Evolutionary conservation across 2,329 filamentous ascomycete genomes (phyloP).

Genomic region (Apiospora koreana): DNA sequence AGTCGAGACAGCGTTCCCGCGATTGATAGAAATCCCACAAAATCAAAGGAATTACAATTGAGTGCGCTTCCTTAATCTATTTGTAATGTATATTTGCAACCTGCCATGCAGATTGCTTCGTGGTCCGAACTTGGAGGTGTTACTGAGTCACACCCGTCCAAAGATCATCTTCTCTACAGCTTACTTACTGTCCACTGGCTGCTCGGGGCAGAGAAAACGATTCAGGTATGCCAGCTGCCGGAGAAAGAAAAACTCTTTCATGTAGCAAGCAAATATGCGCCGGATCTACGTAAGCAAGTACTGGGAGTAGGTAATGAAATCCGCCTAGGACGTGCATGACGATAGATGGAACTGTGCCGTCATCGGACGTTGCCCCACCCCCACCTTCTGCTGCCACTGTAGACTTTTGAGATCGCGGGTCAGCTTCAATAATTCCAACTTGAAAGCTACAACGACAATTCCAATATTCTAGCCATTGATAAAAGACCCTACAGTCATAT

Average conservation of each 20-base stretch:
- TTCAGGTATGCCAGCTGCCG: not conserved
- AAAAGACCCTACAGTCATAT: not conserved
- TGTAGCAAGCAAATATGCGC: not conserved
- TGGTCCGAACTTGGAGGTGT: not conserved
- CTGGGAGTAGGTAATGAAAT: not conserved
- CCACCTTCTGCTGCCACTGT: not conserved
- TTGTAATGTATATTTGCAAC: too few species aligned
- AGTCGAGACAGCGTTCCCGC: too few species aligned
- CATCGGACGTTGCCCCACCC: conserved; percentile 7
- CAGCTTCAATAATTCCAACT: not conserved
- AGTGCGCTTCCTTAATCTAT: too few species aligned
- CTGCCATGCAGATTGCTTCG: not conserved
- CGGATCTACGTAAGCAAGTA: not conserved
- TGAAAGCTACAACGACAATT: not conserved
- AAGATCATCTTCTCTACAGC: not conserved
- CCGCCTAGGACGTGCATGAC: not conserved
- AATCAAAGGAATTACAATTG: too few species aligned
- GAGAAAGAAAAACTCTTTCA: not conserved
- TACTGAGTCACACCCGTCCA: not conserved
- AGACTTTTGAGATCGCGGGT: not conserved
- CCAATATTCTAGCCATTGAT: not conserved
- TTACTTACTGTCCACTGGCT: not conserved
- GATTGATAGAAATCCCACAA: too few species aligned
- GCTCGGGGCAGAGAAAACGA: not conserved
- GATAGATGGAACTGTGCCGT: not conserved